phyloP scores from a whole-genome alignment of 495 filamentous ascomycete species.

The Penicillium desertorum region DNA sequence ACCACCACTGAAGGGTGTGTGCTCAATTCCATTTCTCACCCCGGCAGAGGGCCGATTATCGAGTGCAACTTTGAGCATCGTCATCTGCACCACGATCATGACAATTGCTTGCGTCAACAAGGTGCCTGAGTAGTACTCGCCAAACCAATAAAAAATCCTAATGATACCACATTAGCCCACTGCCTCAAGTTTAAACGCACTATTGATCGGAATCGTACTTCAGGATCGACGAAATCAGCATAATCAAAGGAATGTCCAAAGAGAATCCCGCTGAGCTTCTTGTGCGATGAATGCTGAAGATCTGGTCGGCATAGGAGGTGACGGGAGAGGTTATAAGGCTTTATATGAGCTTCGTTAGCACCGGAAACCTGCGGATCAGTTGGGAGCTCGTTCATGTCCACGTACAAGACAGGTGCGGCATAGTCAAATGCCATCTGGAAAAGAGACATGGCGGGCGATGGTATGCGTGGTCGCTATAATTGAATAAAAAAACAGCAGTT shows the following conservation, averaged over 20 bases:
- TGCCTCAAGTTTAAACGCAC: neutral
- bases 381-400: neutral
- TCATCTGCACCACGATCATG: constrained; percentile 79
- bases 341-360: constrained; percentile 13
- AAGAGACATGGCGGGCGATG: constrained; percentile 38
- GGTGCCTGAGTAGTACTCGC: constrained; percentile 75
- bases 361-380: neutral
- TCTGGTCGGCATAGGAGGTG: constrained; percentile 89
- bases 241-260: constrained; percentile 90
- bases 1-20: constrained; percentile 41
- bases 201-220: constrained; percentile 56
- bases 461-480: constrained; percentile 8
- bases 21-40: constrained; percentile 52
- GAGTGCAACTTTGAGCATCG: constrained; percentile 86
- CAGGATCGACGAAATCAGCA: constrained; percentile 90
- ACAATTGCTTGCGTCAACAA: constrained; percentile 82
- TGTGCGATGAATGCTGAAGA: constrained; percentile 77
- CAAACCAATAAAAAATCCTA: constrained; percentile 93
- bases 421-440: constrained; percentile 44
- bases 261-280: constrained; percentile 88
- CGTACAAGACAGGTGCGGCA: constrained; percentile 49
- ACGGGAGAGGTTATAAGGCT: constrained; percentile 78
- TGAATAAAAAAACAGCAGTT: neutral
- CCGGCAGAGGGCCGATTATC: constrained; percentile 75
- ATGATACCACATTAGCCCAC: neutral